Base-by-base conservation (phyloP, 257 asterid species). In the Plantago elongata region DNA sequence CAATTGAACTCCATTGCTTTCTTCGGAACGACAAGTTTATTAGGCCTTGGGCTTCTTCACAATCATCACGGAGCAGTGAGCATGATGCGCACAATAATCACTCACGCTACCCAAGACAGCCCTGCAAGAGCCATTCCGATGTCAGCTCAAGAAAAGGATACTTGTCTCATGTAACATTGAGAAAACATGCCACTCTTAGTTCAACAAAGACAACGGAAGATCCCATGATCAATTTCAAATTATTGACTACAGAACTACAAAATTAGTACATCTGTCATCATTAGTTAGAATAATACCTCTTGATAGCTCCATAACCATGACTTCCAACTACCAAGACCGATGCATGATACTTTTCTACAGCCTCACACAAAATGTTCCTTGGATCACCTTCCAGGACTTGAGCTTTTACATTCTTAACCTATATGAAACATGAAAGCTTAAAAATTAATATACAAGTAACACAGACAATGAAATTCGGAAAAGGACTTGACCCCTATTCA, bases 281-380 rank as follows among this genome's bases (percentile, higher is more conserved):
- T 15, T 47, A 12, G 11, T 8, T 50, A 22, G 37, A 55, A n/a
- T 30, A 34, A 13, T 77, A 85, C 98, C 98, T 84, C 84, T 85
- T 91, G 51, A 91, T 83, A 47, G 89, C 95, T 78, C 98, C 96
- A 81, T 91, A 91, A 45, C 96, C 98, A 77, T 91, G 98, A 51
- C 95, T 88, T 13, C 98, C 97, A 22, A 91, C 81, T 52, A 86
- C 93, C 60, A 91, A 67, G 18, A 88, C 15, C 50, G 95, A 77
- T 46, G 98, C 98, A 27, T 81, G 77, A 71, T 88, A 83, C 71
- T 65, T 86, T 22, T 91, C 95, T 56, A 91, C 98, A 64, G 94
- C 86, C 51, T 91, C 96, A 16, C 95, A 88, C 6, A 91, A 84
- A 69, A 83, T 95, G 67, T 77, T 86, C 79, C 96, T 76, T 22